phyloP scores from a whole-genome alignment of 2,329 filamentous ascomycete genomes.

The Cercospora sp. region DNA sequence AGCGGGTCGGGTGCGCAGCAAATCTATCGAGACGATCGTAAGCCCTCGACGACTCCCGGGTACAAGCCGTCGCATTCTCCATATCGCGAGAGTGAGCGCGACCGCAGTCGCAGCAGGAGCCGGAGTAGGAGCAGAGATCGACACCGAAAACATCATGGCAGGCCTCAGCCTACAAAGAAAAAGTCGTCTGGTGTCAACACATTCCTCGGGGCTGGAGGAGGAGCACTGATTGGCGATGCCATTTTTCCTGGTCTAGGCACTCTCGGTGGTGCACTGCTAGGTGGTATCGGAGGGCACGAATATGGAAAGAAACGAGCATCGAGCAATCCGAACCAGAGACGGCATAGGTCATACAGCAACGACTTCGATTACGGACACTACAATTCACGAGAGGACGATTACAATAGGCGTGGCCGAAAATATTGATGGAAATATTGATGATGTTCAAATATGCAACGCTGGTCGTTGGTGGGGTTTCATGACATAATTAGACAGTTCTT shows the following conservation, averaged over 20 bases:
- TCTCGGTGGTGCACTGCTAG: slow-evolving; percentile 43
- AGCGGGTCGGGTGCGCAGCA: slow-evolving; percentile 19
- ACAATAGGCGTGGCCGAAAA: slow-evolving; percentile 27
- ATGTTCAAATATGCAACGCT: slow-evolving; percentile 14
- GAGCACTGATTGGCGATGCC: slow-evolving; percentile 47
- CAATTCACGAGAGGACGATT: neutral
- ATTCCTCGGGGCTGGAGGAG: slow-evolving; percentile 49
- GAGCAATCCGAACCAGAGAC: slow-evolving; percentile 23
- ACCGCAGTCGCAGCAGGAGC: slow-evolving; percentile 28
- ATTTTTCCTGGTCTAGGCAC: slow-evolving; percentile 45
- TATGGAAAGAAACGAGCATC: slow-evolving; percentile 39
- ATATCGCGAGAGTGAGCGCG: slow-evolving; percentile 21
- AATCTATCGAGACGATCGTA: slow-evolving; percentile 19
- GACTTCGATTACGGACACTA: slow-evolving; percentile 21
- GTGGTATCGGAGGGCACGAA: slow-evolving; percentile 47
- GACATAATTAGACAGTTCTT: neutral
- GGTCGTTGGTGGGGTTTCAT: slow-evolving; percentile 12
- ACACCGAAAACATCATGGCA: slow-evolving; percentile 26
- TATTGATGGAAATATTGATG: slow-evolving; percentile 15
- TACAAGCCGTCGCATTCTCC: slow-evolving; percentile 24
- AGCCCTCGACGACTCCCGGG: slow-evolving; percentile 20
- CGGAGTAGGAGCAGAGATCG: slow-evolving; percentile 23
- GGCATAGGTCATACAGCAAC: slow-evolving; percentile 26
- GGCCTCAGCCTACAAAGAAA: slow-evolving; percentile 23
- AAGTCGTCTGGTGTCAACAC: slow-evolving; percentile 39